Percentiles rank a stretch among this genome's conserved stretches.
Conservation (phyloP, 495 filamentous ascomycete genomes). For the Podospora comata region DNA sequence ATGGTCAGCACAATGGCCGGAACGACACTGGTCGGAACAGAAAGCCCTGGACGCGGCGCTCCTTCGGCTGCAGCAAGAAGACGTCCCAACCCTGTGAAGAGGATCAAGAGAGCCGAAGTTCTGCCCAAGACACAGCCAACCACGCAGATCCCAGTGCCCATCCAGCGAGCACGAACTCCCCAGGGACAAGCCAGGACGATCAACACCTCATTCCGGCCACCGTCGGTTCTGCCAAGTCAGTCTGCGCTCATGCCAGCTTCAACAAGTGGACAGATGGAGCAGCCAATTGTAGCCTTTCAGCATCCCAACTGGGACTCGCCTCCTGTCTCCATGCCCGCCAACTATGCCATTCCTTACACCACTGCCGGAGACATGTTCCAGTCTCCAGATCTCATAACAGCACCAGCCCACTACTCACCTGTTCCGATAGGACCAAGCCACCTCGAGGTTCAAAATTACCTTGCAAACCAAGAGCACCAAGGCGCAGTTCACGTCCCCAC, state of each 20-base stretch:
- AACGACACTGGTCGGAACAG: background rate
- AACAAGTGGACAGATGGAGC: slow-evolving; percentile 12
- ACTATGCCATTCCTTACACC: slow-evolving; percentile 24
- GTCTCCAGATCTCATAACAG: slow-evolving; percentile 9
- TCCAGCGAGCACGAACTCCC: slow-evolving; percentile 23
- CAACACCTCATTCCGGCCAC: slow-evolving; percentile 8
- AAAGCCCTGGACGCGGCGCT: slow-evolving; percentile 5
- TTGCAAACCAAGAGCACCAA: slow-evolving; percentile 13
- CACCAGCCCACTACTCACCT: slow-evolving; percentile 20
- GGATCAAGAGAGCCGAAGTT: slow-evolving; percentile 22
- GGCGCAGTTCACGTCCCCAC: slow-evolving; percentile 10
- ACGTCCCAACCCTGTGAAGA: slow-evolving; percentile 20
- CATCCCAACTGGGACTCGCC: slow-evolving; percentile 20
- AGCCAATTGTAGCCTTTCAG: slow-evolving; percentile 16
- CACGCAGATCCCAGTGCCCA: slow-evolving; percentile 26
- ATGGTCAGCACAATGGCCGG: slow-evolving; percentile 1
- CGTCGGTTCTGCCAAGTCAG: slow-evolving; percentile 17
- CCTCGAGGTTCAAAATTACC: slow-evolving; percentile 16
- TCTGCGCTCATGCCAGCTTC: slow-evolving; percentile 13
- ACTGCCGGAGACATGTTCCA: slow-evolving; percentile 20
- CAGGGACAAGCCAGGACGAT: slow-evolving; percentile 13
- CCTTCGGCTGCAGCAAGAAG: slow-evolving; percentile 13
- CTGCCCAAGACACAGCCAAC: slow-evolving; percentile 19
- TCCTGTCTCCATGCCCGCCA: slow-evolving; percentile 13
- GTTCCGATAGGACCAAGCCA: slow-evolving; percentile 14